Evolutionary conservation across 2,329 filamentous ascomycete genomes (phyloP).

Genomic region (Curvularia lunata): DNA sequence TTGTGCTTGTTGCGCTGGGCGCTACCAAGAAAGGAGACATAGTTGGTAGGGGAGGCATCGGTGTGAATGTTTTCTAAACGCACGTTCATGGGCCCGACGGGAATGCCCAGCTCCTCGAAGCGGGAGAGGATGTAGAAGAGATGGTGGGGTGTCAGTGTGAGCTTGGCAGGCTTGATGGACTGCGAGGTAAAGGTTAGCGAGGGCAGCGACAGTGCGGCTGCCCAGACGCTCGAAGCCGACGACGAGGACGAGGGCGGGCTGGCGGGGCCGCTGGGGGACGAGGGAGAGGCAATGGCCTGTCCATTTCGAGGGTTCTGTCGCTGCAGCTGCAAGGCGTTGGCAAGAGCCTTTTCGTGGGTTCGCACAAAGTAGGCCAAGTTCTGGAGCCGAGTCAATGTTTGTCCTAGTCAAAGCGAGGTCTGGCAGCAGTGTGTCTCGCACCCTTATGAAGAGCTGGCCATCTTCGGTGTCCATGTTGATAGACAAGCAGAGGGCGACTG

Average conservation of each 20-base stretch:
- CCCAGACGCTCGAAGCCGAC: slow-evolving; percentile 72
- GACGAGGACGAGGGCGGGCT: slow-evolving; percentile 63
- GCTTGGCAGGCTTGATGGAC: slow-evolving; percentile 84
- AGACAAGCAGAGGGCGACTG: slow-evolving; percentile 36
- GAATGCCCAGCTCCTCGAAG: slow-evolving; percentile 89
- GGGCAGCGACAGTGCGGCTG: slow-evolving; percentile 85
- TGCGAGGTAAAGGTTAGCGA: slow-evolving; percentile 84
- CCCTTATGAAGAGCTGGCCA: slow-evolving; percentile 88
- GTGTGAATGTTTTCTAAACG: slow-evolving; percentile 93
- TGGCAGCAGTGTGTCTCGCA: slow-evolving; percentile 48
- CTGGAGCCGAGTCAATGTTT: slow-evolving; percentile 58
- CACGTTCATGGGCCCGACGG: slow-evolving; percentile 94
- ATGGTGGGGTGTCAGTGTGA: slow-evolving; percentile 93
- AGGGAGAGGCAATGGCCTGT: slow-evolving; percentile 53
- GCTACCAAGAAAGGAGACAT: slow-evolving; percentile 92
- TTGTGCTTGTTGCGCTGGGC: slow-evolving; percentile 80
- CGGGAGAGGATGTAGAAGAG: slow-evolving; percentile 95
- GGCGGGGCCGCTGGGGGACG: slow-evolving; percentile 46
- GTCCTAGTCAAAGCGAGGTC: background rate
- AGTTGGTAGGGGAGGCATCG: slow-evolving; percentile 83
- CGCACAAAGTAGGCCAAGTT: slow-evolving; percentile 96
- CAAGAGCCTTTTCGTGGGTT: slow-evolving; percentile 94
- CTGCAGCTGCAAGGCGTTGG: slow-evolving; percentile 89
- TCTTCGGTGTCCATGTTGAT: slow-evolving; percentile 81
- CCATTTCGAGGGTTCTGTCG: slow-evolving; percentile 73